Percentiles rank a stretch among this genome's conserved stretches.
Evolutionary conservation across 2,329 filamentous ascomycete species (phyloP).

Genomic region (Clonostachys sp.): DNA sequence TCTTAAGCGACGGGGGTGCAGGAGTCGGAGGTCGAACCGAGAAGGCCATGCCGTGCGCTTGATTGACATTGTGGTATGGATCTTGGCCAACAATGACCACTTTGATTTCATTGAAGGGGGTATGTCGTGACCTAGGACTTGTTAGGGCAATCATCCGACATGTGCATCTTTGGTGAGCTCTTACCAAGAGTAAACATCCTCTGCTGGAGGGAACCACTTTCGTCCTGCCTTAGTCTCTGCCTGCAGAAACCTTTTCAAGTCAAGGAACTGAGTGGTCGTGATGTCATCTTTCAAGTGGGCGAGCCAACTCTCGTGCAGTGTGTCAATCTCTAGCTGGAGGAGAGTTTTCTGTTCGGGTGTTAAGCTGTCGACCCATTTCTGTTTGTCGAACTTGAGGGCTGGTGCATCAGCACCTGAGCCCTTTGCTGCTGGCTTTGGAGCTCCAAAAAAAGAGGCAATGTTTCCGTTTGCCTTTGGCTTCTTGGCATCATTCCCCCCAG

Average conservation of each 20-base stretch:
- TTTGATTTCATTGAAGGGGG: conserved; percentile 83
- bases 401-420: conserved; percentile 16
- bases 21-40: conserved; percentile 85
- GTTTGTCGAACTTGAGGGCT: conserved; percentile 72
- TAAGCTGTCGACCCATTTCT: conserved; percentile 79
- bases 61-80: conserved; percentile 92
- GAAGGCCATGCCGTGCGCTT: conserved; percentile 95
- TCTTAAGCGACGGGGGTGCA: conserved; percentile 84
- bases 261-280: conserved; percentile 72
- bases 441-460: conserved; percentile 87
- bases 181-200: conserved; percentile 94
- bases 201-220: conserved; percentile 80
- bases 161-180: conserved; percentile 14
- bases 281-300: conserved; percentile 85
- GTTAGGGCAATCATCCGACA: neutral
- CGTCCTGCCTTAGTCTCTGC: conserved; percentile 68
- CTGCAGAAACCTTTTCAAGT: conserved; percentile 82
- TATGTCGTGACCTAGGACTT: conserved; percentile 81
- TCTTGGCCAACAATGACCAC: conserved; percentile 94
- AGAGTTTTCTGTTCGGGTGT: conserved; percentile 78
- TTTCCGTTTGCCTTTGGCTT: conserved; percentile 70
- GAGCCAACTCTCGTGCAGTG: conserved; percentile 88
- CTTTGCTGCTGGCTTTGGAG: conserved; percentile 48
- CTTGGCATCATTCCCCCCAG: conserved; percentile 49
- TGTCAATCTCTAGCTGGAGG: conserved; percentile 86